Evolutionary conservation across 768 basidiomycete genomes (phyloP).

Genomic region (Leccinellum luteum): DNA sequence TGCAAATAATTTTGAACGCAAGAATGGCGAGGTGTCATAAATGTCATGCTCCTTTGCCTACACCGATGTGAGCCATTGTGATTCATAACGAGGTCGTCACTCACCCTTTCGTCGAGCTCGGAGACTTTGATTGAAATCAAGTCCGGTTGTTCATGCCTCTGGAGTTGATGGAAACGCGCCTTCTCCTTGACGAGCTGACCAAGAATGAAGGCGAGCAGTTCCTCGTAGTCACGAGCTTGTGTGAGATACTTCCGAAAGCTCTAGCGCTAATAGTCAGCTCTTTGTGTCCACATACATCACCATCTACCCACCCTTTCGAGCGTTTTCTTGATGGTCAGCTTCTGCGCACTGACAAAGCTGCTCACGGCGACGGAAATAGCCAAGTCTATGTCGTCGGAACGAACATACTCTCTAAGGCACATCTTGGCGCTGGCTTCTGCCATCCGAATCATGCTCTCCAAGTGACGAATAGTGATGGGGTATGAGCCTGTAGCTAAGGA

Average conservation of each 20-base stretch:
- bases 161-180: constrained; percentile 78
- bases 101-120: constrained; percentile 85
- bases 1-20: constrained; percentile 77
- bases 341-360: constrained; percentile 95
- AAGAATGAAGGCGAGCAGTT: constrained; percentile 89
- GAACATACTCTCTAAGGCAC: constrained; percentile 94
- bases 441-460: constrained; percentile 99
- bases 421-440: constrained; percentile 98
- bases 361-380: constrained; percentile 95
- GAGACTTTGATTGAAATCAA: constrained; percentile 69
- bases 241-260: constrained; percentile 98
- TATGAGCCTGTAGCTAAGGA: constrained; percentile 98
- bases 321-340: constrained; percentile 98
- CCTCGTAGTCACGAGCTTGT: constrained; percentile 94
- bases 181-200: constrained; percentile 93
- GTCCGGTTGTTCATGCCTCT: constrained; percentile 74
- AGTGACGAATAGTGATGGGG: constrained; percentile 95
- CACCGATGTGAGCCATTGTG: constrained; percentile 10
- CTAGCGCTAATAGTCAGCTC: constrained; percentile 39
- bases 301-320: constrained; percentile 69
- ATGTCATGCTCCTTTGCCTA: constrained; percentile 98
- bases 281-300: background rate
- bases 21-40: constrained; percentile 83
- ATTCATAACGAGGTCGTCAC: constrained; percentile 23
- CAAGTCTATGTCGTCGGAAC: constrained; percentile 93